Base-by-base conservation (phyloP, 1,284 basidiomycete genomes). In the Tetrapyrgos nigripes region DNA sequence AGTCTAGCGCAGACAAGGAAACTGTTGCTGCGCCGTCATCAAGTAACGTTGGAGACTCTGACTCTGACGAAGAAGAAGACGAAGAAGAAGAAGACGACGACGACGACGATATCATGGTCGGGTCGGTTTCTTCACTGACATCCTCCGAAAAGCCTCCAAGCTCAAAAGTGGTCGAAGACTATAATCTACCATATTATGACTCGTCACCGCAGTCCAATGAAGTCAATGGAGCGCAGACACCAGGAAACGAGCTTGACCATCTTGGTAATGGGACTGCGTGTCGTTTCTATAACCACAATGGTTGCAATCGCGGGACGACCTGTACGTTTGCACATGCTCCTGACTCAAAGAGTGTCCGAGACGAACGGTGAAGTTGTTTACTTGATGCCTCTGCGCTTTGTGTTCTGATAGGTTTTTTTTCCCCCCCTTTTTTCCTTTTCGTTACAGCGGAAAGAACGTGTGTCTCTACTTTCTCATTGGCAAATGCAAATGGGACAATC, bases 311-410 rank as follows among this genome's bases (percentile, higher is more conserved):
- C 6, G 80, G 81, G 1, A 51, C 23, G 0, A 57, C 63, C 2
- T 86, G 84, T 61, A 59, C 58, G 8, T 84, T 71, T 65, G 80
- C 76, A 21, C 84, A 86, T 69, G 79, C 80, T 1, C 81, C 81
- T 0, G 83, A 86, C 63, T 63, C 73, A 33, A 79, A 77, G 66
- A 85, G 84, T 61, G 73, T 83, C 3, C 73, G 80, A 11, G 82
- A 86, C 60, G 71, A 73, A 11, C 65, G 82, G 83, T 85, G 55
- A 62, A 82, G 73, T 24, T 51, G 9, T 49, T 47, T 51, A 24
- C 31, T 4, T 47, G n/a, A 40, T 40, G 6, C 26, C 17, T 27
- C 4, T 44, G 9, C 31, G 31, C 31, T 9, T 40, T 11, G 17
- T n/a, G 8, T 40, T n/a, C 4, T 40, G 6, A 4, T 40, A n/a